Base-by-base conservation (phyloP, 2,329 filamentous ascomycete species). In the Scedosporium apiospermum region DNA sequence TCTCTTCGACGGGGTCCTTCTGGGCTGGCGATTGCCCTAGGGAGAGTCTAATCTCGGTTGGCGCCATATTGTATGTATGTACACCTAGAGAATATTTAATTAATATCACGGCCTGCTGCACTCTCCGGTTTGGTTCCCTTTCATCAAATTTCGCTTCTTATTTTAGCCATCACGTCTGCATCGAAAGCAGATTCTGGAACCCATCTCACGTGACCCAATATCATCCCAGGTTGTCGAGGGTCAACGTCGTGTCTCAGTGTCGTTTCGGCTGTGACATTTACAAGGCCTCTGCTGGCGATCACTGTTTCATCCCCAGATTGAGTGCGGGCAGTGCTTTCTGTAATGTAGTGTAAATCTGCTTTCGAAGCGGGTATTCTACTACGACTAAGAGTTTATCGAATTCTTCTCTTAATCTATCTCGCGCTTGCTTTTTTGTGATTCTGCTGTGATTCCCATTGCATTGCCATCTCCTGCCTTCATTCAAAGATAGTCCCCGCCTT, bases 231-330 rank as follows among this genome's bases (percentile, higher is more conserved):
- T 46, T 44, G 34, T 10, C 44, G 58, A 57, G 34, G 16, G 16
- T 12, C 10, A 23, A 34, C 21, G 3, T 46, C 12, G 53, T 42
- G 60, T 62, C 60, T 62, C 60, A 62, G n/a, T 16, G 51, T 26
- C 41, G 60, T 62, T 62, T 62, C 60, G 53, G 60, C 38, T 46
- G 18, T 41, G 38, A 21, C 21, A 23, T 59, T 21, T 42, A 18
- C 55, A 34, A n/a, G 9, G 34, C n/a, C 16, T 34, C n/a, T n/a
- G 27, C 14, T 3, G 21, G 34, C 34, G 60, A 62, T 62, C 60
- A 18, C 10, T 23, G 60, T 62, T 62, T 62, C 60, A 62, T 34
- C 30, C 30, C 30, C n/a, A 18, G 49, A 42, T n/a, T 51, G 23
- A 34, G 9, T 34, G 14, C n/a, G 42, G 16, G 23, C 6, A 10